A percentile compares a stretch with the other conserved stretches of the same genome.
Evolutionary conservation across 306 rosid species (phyloP).

Genomic region (Styphnolobium japonicum): DNA sequence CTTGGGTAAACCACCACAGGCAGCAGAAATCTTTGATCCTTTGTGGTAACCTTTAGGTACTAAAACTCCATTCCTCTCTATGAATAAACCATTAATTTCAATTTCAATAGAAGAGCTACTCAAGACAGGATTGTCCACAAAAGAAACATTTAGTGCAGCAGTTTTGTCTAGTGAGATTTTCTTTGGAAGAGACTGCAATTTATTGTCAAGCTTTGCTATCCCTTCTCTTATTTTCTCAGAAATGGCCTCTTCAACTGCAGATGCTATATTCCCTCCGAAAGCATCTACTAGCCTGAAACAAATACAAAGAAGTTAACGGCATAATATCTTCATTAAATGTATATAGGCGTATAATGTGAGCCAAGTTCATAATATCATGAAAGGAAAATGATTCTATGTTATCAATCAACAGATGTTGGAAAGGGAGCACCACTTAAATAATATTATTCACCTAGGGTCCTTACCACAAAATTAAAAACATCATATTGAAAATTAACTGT

Average conservation of each 20-base stretch:
- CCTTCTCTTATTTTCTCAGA: slow-evolving; percentile 64
- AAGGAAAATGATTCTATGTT: background rate
- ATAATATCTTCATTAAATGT: slow-evolving; percentile 4
- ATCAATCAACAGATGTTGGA: background rate
- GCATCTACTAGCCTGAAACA: slow-evolving; percentile 62
- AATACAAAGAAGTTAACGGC: slow-evolving; percentile 14
- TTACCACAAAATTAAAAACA: background rate
- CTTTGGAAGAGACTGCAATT: slow-evolving; percentile 65
- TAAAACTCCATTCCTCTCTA: slow-evolving; percentile 21
- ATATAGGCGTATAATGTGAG: background rate
- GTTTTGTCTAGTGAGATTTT: slow-evolving; percentile 44
- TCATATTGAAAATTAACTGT: background rate
- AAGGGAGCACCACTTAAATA: background rate
- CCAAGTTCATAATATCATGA: background rate
- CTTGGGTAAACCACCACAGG: slow-evolving; percentile 49
- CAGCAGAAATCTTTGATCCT: slow-evolving; percentile 30
- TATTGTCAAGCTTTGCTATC: slow-evolving; percentile 49
- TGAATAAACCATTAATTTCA: slow-evolving; percentile 69
- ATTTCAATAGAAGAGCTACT: slow-evolving; percentile 55
- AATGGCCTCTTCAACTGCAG: slow-evolving; percentile 64
- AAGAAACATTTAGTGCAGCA: slow-evolving; percentile 66
- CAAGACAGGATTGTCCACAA: slow-evolving; percentile 58
- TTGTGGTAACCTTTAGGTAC: slow-evolving; percentile 30
- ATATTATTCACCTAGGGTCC: background rate
- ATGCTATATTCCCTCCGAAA: slow-evolving; percentile 56